Conservation (phyloP, 129 eudicot genomes). For the Flaveria ramosissima region DNA sequence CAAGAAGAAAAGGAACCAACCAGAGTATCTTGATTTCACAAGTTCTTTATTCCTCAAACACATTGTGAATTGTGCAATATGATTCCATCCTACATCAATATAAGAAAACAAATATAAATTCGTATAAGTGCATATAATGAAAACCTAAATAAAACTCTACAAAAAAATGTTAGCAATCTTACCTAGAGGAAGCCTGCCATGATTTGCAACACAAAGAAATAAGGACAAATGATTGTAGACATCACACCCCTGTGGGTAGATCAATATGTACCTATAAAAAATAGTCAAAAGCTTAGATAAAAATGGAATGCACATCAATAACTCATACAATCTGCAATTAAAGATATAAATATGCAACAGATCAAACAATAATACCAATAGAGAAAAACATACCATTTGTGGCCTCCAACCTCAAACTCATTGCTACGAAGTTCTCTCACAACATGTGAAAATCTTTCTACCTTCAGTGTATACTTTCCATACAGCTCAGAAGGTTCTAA, state of each 20-base stretch:
- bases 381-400: slow-evolving; percentile 67
- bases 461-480: slow-evolving; percentile 86
- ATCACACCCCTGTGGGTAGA: slow-evolving; percentile 95
- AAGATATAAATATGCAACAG: too few species aligned
- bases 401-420: slow-evolving; percentile 86
- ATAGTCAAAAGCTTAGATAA: slow-evolving; percentile 1
- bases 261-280: slow-evolving; percentile 76
- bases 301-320: too few species aligned
- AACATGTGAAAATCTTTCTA: slow-evolving; percentile 77
- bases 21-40: slow-evolving; percentile 88
- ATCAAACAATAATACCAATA: background rate
- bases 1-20: slow-evolving; percentile 37
- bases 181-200: slow-evolving; percentile 97
- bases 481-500: slow-evolving; percentile 71
- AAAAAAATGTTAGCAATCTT: slow-evolving; percentile 1
- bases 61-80: slow-evolving; percentile 94
- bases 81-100: slow-evolving; percentile 78
- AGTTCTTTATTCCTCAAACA: slow-evolving; percentile 94
- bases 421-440: slow-evolving; percentile 87
- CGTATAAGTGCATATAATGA: too few species aligned
- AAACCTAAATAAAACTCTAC: background rate
- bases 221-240: slow-evolving; percentile 90
- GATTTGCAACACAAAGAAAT: slow-evolving; percentile 96
- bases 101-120: background rate
- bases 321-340: too few species aligned